Evolutionary conservation across 176 grass and related monocot species (phyloP).

Genomic region (Avena sativa): DNA sequence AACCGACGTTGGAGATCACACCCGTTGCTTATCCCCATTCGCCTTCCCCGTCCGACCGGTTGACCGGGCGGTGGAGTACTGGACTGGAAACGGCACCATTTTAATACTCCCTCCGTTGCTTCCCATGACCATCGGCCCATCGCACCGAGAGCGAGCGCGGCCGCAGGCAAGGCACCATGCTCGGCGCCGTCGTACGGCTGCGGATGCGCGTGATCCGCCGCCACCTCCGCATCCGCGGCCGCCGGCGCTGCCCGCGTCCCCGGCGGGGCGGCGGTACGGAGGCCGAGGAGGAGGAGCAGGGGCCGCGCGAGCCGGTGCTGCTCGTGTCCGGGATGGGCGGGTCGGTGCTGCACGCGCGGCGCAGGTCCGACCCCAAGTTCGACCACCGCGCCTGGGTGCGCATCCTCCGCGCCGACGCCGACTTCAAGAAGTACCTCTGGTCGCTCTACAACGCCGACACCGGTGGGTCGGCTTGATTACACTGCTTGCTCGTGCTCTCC

Average conservation of each 20-base stretch:
- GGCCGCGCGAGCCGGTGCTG: constrained; percentile 67
- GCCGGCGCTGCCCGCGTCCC: not conserved
- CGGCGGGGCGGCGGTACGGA: not conserved
- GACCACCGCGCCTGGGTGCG: constrained; percentile 81
- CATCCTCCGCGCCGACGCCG: constrained; percentile 72
- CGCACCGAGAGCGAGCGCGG: not conserved
- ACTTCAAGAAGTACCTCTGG: constrained; percentile 98
- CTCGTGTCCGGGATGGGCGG: constrained; percentile 92
- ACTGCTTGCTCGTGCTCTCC: not conserved
- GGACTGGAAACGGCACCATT: not conserved
- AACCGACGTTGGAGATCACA: too few species aligned
- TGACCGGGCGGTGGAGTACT: too few species aligned
- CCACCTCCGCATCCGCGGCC: constrained; percentile 43
- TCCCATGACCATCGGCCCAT: not conserved
- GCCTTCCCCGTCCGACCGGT: too few species aligned
- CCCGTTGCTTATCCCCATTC: too few species aligned
- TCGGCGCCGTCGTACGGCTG: constrained; percentile 47
- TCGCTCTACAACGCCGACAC: constrained; percentile 72
- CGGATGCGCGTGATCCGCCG: constrained; percentile 46
- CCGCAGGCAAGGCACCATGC: constrained; percentile 45
- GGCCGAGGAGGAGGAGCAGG: not conserved
- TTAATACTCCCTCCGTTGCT: constrained; percentile 35
- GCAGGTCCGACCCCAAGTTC: constrained; percentile 56
- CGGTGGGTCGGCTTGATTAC: constrained; percentile 45
- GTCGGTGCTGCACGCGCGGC: constrained; percentile 82